These are phyloP conservation scores for Boletales sp. DNA, from an alignment of 768 basidiomycete species.

Conservation along the genomic window DNA sequence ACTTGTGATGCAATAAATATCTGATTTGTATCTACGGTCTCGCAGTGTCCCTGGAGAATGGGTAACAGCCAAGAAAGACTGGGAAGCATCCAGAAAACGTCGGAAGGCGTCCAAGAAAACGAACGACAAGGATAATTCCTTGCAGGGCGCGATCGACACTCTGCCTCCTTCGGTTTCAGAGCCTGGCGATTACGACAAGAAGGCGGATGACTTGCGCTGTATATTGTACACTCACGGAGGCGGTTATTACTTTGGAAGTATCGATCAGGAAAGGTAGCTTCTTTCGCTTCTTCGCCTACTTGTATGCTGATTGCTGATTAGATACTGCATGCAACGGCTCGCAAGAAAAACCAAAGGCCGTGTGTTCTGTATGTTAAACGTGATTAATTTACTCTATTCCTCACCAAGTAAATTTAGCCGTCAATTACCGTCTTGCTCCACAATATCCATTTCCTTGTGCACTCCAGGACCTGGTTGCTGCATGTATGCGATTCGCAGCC, in stretches of 20 bases:
- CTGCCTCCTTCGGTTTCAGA: constrained; percentile 21
- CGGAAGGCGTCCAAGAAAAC: constrained; percentile 45
- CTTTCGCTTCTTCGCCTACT: neutral
- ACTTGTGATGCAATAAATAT: neutral
- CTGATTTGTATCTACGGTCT: constrained; percentile 8
- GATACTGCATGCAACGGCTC: constrained; percentile 74
- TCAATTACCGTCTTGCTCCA: constrained; percentile 86
- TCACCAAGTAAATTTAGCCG: constrained; percentile 41
- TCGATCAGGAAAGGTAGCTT: constrained; percentile 67
- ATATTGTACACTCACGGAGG: constrained; percentile 82
- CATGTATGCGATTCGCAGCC: constrained; percentile 46
- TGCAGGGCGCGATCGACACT: constrained; percentile 14
- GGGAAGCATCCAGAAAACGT: constrained; percentile 61
- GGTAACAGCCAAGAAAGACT: constrained; percentile 84
- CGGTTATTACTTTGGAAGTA: constrained; percentile 82
- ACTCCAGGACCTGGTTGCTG: constrained; percentile 83
- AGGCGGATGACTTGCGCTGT: constrained; percentile 83
- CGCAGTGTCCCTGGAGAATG: constrained; percentile 80
- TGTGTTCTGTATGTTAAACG: constrained; percentile 58
- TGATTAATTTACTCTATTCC: neutral
- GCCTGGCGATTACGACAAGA: constrained; percentile 51
- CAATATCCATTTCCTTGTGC: constrained; percentile 97
- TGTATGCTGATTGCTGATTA: constrained; percentile 20
- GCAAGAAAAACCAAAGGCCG: constrained; percentile 93
- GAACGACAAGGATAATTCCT: constrained; percentile 12